Base-by-base conservation (phyloP, 2,329 filamentous ascomycete genomes). In the Tolypocladium pustulatum region DNA sequence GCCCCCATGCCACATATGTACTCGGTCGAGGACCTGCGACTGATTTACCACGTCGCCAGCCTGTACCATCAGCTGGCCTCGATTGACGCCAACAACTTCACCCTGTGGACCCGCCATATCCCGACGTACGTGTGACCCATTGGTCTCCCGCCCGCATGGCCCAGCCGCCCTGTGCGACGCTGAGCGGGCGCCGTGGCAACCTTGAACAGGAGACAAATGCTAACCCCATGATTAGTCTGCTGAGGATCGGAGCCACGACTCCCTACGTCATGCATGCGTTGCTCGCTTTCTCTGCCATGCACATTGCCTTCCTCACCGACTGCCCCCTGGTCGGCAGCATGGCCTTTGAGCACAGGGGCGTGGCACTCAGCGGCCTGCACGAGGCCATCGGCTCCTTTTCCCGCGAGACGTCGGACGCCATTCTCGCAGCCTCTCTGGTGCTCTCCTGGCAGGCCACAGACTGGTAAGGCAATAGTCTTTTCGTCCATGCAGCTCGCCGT, bases 391-490 rank as follows among this genome's bases (percentile, higher is more conserved):
- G 86, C 52, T 81, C 82, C 25, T 97, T 97, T 73, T 95, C 89
- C 2, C 86, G 85, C 66, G 85, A 88, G 57, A 96, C 91, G 61
- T 93, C 91, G 2, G 93, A 99, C 74, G 91, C 92, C 51, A 87
- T 97, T 62, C 81, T 99, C 58, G 93, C 92, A 32, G 90, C 92
- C 37, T 97, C 93, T 32, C 85, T 97, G 52, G 83, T 97, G 54
- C 81, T 99, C 55, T 95, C 92, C 41, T 97, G 94, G 92, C 93
- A 97, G 76, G 90, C 91, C 58, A 94, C 88, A 61, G 93, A 97
- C 77, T 97, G 92, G 93, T 95, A 81, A 79, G 87, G 59, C 32
- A 27, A 55, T 40, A 27, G n/a, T 41, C 25, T 55, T 37, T 55
- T 61, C 58, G 41, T 46, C 12, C 41, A 52, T 22, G 49, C 49